Evolutionary conservation across 2,329 filamentous ascomycete genomes (phyloP).

Genomic region (Sporothrix protearum): DNA sequence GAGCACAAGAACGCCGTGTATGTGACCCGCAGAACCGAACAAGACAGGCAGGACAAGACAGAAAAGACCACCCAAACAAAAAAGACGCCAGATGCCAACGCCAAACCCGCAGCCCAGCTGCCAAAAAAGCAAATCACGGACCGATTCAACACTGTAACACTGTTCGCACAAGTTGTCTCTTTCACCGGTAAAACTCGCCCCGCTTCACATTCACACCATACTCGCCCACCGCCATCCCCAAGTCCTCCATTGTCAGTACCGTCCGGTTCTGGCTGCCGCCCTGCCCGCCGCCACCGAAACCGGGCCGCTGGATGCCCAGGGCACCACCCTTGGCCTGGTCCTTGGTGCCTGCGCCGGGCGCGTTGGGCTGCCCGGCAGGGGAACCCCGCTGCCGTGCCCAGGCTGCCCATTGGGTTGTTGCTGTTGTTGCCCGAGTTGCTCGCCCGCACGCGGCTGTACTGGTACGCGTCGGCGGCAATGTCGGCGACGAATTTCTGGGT

Average conservation of each 20-base stretch:
- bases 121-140: background rate
- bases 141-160: background rate
- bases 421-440: slow-evolving; percentile 76
- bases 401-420: slow-evolving; percentile 87
- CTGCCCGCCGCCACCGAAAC: slow-evolving; percentile 82
- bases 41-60: background rate
- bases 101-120: background rate
- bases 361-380: slow-evolving; percentile 58
- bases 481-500: slow-evolving; percentile 99
- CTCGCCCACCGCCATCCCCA: slow-evolving; percentile 96
- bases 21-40: background rate
- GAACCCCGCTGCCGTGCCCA: slow-evolving; percentile 71
- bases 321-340: slow-evolving; percentile 58
- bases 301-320: slow-evolving; percentile 70
- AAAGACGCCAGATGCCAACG: background rate
- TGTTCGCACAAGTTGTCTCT: background rate
- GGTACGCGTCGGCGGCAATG: slow-evolving; percentile 94
- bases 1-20: background rate
- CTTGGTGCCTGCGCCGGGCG: slow-evolving; percentile 46
- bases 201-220: slow-evolving; percentile 97
- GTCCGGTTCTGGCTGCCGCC: slow-evolving; percentile 86
- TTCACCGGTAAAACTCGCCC: slow-evolving; percentile 90
- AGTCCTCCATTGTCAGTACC: slow-evolving; percentile 95
- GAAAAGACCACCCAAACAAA: background rate
- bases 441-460: slow-evolving; percentile 94